Percentiles rank a stretch among this genome's conserved stretches.
These are phyloP conservation scores for Chimonanthus salicifolius DNA, from an alignment of 164 flowering plant genomes.

Conservation along the genomic window DNA sequence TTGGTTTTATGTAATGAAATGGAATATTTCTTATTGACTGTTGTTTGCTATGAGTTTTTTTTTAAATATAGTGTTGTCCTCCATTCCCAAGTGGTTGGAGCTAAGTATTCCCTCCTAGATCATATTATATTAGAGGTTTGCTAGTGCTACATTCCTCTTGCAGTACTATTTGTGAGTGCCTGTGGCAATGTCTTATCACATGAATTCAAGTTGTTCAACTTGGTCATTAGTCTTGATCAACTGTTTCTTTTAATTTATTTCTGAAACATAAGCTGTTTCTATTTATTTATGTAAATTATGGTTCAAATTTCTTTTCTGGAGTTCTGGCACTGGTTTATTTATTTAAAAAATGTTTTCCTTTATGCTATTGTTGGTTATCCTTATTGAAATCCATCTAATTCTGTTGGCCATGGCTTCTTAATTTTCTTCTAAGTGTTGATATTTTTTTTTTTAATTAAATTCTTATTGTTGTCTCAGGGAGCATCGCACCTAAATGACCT, in stretches of 20 bases:
- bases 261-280: no score
- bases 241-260: no score
- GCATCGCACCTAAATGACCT: constrained; percentile 48
- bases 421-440: neutral
- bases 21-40: neutral
- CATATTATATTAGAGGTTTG: neutral
- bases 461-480: constrained; percentile 31
- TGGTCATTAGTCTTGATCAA: neutral
- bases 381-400: neutral
- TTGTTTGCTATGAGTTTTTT: neutral
- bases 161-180: neutral
- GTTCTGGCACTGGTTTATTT: neutral
- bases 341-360: neutral
- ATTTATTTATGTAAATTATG: no score
- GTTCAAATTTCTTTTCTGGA: neutral
- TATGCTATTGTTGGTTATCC: neutral
- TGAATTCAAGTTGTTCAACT: neutral
- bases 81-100: neutral
- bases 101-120: neutral
- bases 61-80: neutral
- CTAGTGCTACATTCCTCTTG: neutral
- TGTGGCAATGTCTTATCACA: neutral
- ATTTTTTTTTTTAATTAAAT: no score
- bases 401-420: no score
- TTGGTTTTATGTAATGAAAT: neutral